Percentiles rank a stretch among this genome's conserved stretches.
Evolutionary conservation across 2,329 filamentous ascomycete genomes (phyloP).

Genomic region (Epichloe hybrida): DNA sequence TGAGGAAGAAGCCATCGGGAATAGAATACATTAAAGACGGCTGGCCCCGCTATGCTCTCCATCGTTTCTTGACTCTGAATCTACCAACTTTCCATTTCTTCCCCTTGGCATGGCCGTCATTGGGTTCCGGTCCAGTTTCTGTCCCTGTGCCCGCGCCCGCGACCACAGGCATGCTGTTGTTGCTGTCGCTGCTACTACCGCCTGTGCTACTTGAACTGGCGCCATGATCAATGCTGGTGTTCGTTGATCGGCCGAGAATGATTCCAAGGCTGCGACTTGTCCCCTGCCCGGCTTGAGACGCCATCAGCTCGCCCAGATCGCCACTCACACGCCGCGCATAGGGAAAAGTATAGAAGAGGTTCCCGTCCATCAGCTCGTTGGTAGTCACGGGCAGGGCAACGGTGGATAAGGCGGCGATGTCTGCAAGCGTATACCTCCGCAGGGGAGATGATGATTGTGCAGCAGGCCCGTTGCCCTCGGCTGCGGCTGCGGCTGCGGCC

Average conservation of each 20-base stretch:
- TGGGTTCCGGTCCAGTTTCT: neutral
- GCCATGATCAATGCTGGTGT: neutral
- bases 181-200: constrained; percentile 4
- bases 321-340: constrained; percentile 16
- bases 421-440: constrained; percentile 19
- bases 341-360: constrained; percentile 18
- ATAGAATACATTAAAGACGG: neutral
- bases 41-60: constrained; percentile 3
- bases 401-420: constrained; percentile 18
- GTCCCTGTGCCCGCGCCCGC: neutral
- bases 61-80: constrained; percentile 2
- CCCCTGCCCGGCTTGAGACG: constrained; percentile 9
- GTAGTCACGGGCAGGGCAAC: constrained; percentile 18
- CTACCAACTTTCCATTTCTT: constrained; percentile 4
- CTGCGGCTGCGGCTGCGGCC: neutral
- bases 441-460: constrained; percentile 12
- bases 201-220: constrained; percentile 6
- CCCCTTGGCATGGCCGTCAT: neutral
- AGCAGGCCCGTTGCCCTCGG: constrained; percentile 5
- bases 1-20: neutral
- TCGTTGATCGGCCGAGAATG: constrained; percentile 7
- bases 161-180: neutral
- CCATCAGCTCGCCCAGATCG: constrained; percentile 16
- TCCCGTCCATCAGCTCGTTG: constrained; percentile 19
- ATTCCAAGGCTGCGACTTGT: constrained; percentile 10